Conservation (phyloP, 352 stramenopile genomes). For the Phytopythium vexans region DNA sequence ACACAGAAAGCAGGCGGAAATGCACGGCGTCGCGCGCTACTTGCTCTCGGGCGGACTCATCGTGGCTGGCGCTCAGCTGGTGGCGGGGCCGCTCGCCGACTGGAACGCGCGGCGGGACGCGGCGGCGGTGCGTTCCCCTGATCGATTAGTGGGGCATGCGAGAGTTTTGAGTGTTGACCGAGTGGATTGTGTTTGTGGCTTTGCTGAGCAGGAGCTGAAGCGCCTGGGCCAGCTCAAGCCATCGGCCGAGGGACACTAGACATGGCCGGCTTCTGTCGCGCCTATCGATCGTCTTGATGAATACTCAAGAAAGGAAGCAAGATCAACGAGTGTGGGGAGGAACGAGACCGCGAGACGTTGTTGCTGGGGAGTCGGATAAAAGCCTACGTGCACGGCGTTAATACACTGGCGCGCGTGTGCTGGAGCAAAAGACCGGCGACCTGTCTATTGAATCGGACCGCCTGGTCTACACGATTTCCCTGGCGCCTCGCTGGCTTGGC, state of each 20-base stretch:
- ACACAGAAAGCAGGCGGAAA: conserved; percentile 11
- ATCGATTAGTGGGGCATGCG: not conserved
- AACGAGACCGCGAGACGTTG: no score
- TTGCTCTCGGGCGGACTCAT: conserved; percentile 66
- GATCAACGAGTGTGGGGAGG: no score
- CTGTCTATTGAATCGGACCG: no score
- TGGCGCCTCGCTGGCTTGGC: no score
- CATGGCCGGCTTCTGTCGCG: no score
- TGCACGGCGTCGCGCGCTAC: conserved; percentile 77
- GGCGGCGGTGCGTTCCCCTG: conserved; percentile 35
- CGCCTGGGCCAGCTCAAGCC: conserved; percentile 25
- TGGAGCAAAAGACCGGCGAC: no score
- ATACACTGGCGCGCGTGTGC: no score
- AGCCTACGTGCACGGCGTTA: no score
- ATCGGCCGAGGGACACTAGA: conserved; percentile 4
- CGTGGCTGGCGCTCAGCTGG: conserved; percentile 63
- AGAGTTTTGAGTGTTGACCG: not conserved
- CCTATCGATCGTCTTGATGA: no score
- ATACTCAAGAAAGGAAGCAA: no score
- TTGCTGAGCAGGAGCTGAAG: conserved; percentile 30
- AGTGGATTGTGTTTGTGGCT: not conserved
- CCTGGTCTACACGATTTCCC: no score
- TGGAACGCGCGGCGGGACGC: conserved; percentile 76
- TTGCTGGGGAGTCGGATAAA: no score
- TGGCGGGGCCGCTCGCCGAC: conserved; percentile 62